Percentiles rank a stretch among this genome's conserved stretches.
Evolutionary conservation across 192 early-diverging fungal species (phyloP).

Genomic region (Dispira simplex): DNA sequence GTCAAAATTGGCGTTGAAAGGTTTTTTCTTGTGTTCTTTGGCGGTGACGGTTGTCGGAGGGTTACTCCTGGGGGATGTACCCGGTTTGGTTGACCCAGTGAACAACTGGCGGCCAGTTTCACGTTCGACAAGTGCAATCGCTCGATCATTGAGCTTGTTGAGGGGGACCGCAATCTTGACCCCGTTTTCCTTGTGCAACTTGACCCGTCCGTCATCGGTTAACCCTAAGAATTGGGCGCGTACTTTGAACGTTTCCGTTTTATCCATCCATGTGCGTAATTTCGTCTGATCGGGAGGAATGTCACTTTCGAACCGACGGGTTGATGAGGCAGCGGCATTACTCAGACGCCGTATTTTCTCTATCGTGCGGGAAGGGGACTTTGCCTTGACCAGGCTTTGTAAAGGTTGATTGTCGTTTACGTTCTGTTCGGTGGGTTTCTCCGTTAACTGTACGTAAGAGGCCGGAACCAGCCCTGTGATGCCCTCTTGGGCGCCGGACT

Average conservation of each 20-base stretch:
- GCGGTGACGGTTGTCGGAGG: too few relatives aligned
- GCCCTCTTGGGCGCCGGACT: constrained; percentile 15
- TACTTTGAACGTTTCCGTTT: constrained; percentile 77
- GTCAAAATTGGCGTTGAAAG: constrained; percentile 61
- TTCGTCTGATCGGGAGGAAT: constrained; percentile 39
- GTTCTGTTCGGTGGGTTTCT: background rate
- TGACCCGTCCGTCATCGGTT: constrained; percentile 68
- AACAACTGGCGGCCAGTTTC: constrained; percentile 27
- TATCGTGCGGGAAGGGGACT: background rate
- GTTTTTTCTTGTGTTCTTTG: too few relatives aligned
- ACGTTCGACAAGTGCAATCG: constrained; percentile 32
- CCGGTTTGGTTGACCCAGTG: constrained; percentile 10
- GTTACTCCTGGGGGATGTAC: too few relatives aligned
- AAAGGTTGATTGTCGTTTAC: background rate
- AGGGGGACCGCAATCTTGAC: constrained; percentile 86
- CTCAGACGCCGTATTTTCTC: background rate
- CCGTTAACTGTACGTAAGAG: constrained; percentile 44
- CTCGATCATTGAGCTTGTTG: constrained; percentile 52
- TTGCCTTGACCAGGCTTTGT: background rate
- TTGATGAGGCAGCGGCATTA: background rate
- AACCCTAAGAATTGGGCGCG: constrained; percentile 71
- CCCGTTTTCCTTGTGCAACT: constrained; percentile 89
- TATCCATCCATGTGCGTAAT: constrained; percentile 85
- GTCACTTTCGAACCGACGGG: constrained; percentile 7
- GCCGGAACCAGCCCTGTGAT: constrained; percentile 88